A percentile compares a stretch with the other conserved stretches of the same genome.
These are phyloP conservation scores for Calocybe indica DNA, from an alignment of 768 basidiomycete species.

Conservation along the genomic window DNA sequence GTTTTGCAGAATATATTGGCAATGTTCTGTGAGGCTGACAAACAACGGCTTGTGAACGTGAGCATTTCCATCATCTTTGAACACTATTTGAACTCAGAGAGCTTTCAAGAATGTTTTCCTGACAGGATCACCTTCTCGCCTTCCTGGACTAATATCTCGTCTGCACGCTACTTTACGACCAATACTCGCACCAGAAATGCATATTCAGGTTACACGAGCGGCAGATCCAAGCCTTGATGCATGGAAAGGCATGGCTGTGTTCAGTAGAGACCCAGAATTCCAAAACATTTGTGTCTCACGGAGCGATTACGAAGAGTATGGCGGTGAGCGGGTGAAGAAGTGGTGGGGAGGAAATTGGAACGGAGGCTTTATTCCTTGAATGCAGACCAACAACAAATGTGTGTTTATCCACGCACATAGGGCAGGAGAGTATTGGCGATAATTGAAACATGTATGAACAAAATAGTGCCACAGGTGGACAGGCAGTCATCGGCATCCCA, in stretches of 20 bases:
- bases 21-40: conserved; percentile 62
- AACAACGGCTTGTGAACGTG: conserved; percentile 73
- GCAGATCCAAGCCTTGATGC: conserved; percentile 68
- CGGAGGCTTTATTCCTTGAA: conserved; percentile 19
- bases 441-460: neutral
- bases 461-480: neutral
- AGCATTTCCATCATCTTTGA: conserved; percentile 6
- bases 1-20: conserved; percentile 79
- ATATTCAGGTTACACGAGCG: conserved; percentile 58
- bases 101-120: conserved; percentile 75
- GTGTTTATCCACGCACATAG: too few relatives aligned
- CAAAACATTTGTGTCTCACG: conserved; percentile 53
- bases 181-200: conserved; percentile 78
- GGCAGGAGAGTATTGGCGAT: neutral
- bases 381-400: neutral
- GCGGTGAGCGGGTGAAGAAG: conserved; percentile 77
- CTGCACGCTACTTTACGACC: conserved; percentile 75
- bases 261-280: conserved; percentile 55
- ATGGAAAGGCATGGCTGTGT: conserved; percentile 90
- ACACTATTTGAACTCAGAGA: neutral
- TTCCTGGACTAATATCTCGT: conserved; percentile 64
- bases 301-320: conserved; percentile 87
- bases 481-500: neutral
- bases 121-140: conserved; percentile 74
- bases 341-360: conserved; percentile 97